Evolutionary conservation across 345 rosid species (phyloP).

Genomic region (Aquilaria yunnanensis): DNA sequence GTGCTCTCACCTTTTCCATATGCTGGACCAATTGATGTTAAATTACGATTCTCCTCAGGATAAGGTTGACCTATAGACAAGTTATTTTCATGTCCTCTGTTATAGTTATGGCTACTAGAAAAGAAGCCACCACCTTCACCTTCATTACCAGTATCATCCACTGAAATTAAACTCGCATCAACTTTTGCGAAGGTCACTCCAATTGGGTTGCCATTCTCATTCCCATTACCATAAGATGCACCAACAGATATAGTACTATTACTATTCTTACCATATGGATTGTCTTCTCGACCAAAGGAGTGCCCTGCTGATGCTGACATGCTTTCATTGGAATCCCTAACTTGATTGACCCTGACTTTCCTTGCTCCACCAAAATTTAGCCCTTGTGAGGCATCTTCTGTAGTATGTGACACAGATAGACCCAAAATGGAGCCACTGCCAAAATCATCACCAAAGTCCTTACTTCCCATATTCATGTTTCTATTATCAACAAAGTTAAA

Average conservation of each 20-base stretch:
- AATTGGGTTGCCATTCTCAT: slow-evolving; percentile 19
- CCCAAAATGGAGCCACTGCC: slow-evolving; percentile 26
- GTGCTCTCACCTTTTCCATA: no score
- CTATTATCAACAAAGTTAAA: slow-evolving; percentile 26
- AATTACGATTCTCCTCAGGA: no score
- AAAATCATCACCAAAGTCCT: slow-evolving; percentile 33
- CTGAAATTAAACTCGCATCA: slow-evolving; percentile 24
- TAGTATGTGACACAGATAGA: slow-evolving; percentile 34
- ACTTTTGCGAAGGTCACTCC: slow-evolving; percentile 20
- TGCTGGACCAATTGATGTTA: no score
- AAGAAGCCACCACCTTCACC: slow-evolving; percentile 22
- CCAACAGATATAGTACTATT: slow-evolving; percentile 19
- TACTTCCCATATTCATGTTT: slow-evolving; percentile 35
- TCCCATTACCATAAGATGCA: slow-evolving; percentile 16
- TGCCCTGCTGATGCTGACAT: slow-evolving; percentile 24
- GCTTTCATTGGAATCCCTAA: slow-evolving; percentile 28
- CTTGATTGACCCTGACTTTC: slow-evolving; percentile 50
- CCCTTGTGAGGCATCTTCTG: slow-evolving; percentile 35
- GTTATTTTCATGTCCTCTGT: slow-evolving; percentile 26
- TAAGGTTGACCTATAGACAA: no score
- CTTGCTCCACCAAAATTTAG: slow-evolving; percentile 42
- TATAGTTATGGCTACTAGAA: no score
- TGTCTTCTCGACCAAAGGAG: slow-evolving; percentile 24
- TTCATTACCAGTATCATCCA: slow-evolving; percentile 23
- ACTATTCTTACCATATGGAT: slow-evolving; percentile 21